phyloP scores from a whole-genome alignment of 257 asterid species.

The Agastache rugosa region DNA sequence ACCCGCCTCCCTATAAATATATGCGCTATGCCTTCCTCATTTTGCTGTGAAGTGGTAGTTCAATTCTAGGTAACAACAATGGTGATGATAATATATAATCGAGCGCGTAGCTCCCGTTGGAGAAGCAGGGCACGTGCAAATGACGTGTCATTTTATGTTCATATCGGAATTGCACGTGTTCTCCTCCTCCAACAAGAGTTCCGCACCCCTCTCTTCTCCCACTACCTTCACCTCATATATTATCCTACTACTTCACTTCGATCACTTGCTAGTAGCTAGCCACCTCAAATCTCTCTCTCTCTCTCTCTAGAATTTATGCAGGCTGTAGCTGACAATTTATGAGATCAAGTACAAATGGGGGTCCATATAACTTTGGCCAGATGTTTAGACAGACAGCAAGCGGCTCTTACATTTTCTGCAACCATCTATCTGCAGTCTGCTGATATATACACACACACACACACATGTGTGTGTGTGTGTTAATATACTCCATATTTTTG shows the following conservation, averaged over 20 bases:
- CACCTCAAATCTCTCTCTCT: not conserved
- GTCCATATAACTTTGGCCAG: not conserved
- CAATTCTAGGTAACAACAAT: not conserved
- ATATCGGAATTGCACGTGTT: conserved; percentile 69
- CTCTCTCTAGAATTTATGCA: not conserved
- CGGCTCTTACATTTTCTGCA: not conserved
- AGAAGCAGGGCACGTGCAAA: conserved; percentile 96
- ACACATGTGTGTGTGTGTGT: too few relatives aligned
- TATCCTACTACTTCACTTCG: not conserved
- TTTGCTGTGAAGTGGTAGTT: not conserved
- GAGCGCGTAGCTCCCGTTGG: conserved; percentile 66
- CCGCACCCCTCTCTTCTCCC: conserved; percentile 36
- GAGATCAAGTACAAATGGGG: not conserved
- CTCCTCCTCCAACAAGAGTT: conserved; percentile 83
- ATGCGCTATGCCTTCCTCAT: not conserved
- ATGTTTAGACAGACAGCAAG: not conserved
- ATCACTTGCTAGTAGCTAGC: not conserved
- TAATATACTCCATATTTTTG: too few relatives aligned
- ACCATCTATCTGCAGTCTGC: not conserved
- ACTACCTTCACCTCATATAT: not conserved
- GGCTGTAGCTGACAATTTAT: not conserved
- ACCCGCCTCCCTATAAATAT: conserved; percentile 45
- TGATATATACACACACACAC: not conserved
- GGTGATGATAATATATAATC: too few relatives aligned
- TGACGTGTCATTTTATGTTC: not conserved